phyloP scores from a whole-genome alignment of 352 stramenopile species.

The Thalassiosira sp. region DNA sequence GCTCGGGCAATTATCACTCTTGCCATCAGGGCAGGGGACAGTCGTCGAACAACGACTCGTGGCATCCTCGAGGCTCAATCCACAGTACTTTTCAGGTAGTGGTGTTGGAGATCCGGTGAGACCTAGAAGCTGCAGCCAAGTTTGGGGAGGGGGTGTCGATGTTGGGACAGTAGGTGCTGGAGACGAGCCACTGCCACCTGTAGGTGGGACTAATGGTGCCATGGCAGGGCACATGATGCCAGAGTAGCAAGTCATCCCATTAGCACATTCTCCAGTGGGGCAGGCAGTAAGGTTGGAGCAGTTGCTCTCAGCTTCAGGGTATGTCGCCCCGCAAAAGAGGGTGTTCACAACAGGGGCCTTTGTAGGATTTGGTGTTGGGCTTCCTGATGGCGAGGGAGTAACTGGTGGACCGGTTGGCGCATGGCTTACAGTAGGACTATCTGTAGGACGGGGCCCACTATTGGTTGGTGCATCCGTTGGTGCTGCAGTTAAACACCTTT shows the following conservation, averaged over 20 bases:
- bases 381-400: not conserved
- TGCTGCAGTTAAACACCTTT: slow-evolving; percentile 1
- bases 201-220: not conserved
- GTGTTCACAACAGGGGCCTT: slow-evolving; percentile 3
- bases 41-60: not conserved
- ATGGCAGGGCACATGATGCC: slow-evolving; percentile 1
- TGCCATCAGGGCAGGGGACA: not conserved
- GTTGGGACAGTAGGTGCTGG: not conserved
- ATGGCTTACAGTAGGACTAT: not conserved
- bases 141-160: not conserved
- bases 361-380: not conserved
- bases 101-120: not conserved
- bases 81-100: not conserved
- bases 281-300: not conserved
- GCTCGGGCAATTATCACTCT: not conserved
- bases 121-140: not conserved
- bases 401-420: not conserved
- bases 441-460: not conserved
- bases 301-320: not conserved
- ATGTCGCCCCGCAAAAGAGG: slow-evolving; percentile 9
- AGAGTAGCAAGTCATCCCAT: slow-evolving; percentile 3
- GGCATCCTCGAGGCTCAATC: not conserved
- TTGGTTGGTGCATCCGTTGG: slow-evolving; percentile 3
- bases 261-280: not conserved
- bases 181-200: too few species aligned